Conservation (phyloP, 495 filamentous ascomycete genomes). For the Daldinia vernicosa region DNA sequence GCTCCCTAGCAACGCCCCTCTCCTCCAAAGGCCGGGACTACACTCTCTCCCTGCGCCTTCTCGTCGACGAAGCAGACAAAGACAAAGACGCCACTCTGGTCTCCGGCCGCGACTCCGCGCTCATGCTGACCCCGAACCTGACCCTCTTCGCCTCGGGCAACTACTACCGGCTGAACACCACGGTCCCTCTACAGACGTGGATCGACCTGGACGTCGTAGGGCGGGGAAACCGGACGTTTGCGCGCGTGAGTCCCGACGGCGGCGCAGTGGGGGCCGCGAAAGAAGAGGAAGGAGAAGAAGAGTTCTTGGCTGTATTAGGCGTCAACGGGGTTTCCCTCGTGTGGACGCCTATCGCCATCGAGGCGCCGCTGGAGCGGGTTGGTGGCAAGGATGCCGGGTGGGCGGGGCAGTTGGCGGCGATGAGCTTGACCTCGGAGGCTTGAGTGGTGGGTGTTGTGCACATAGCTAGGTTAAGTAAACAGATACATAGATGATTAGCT, state of each 20-base stretch:
- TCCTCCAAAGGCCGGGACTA: slow-evolving; percentile 61
- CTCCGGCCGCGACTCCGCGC: slow-evolving; percentile 56
- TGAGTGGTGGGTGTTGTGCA: slow-evolving; percentile 15
- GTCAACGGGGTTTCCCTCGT: slow-evolving; percentile 54
- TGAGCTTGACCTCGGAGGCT: slow-evolving; percentile 42
- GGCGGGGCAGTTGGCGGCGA: slow-evolving; percentile 40
- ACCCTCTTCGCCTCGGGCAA: slow-evolving; percentile 59
- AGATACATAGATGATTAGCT: background rate
- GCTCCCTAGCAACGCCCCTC: slow-evolving; percentile 54
- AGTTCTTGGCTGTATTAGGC: slow-evolving; percentile 56
- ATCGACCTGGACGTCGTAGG: slow-evolving; percentile 53
- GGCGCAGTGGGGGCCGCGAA: background rate
- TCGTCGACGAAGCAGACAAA: slow-evolving; percentile 36
- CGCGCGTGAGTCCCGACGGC: slow-evolving; percentile 38
- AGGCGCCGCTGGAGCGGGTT: slow-evolving; percentile 56
- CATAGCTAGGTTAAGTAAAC: background rate
- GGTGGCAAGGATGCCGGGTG: slow-evolving; percentile 47
- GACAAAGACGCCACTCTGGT: slow-evolving; percentile 49
- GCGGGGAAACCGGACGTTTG: slow-evolving; percentile 53
- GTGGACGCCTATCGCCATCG: slow-evolving; percentile 59
- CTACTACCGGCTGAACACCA: slow-evolving; percentile 56
- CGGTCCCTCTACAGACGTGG: slow-evolving; percentile 53
- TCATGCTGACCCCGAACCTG: slow-evolving; percentile 53
- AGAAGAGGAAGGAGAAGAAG: slow-evolving; percentile 50
- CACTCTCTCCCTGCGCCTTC: slow-evolving; percentile 55